phyloP scores from a whole-genome alignment of 2,329 filamentous ascomycete species.

The Apiospora pterosperma region DNA sequence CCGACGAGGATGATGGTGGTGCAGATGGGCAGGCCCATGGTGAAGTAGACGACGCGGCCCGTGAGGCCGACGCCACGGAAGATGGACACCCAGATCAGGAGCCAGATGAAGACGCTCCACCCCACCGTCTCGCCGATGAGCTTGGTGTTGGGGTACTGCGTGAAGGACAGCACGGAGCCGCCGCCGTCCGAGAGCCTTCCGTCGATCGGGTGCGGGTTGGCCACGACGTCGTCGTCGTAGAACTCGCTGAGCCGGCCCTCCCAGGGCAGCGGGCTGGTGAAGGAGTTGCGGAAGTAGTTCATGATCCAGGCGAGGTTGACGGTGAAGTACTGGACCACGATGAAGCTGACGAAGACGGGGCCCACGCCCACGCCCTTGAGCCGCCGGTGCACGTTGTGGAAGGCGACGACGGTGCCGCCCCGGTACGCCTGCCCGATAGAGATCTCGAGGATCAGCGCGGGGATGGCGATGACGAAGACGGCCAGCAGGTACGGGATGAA shows the following conservation, averaged over 20 bases:
- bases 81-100: conserved; percentile 57
- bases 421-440: conserved; percentile 68
- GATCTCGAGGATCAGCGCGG: conserved; percentile 53
- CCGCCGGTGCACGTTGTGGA: conserved; percentile 48
- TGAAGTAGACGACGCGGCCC: conserved; percentile 57
- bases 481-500: conserved; percentile 56
- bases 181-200: conserved; percentile 36
- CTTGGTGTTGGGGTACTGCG: conserved; percentile 40
- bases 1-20: conserved; percentile 55
- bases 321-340: conserved; percentile 56
- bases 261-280: conserved; percentile 54
- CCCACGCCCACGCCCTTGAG: conserved; percentile 52
- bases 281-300: conserved; percentile 55
- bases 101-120: conserved; percentile 57
- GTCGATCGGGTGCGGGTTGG: conserved; percentile 39
- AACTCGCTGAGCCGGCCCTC: conserved; percentile 47
- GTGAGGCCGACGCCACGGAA: conserved; percentile 56
- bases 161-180: conserved; percentile 37
- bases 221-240: conserved; percentile 46
- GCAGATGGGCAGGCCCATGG: conserved; percentile 57
- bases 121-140: conserved; percentile 55
- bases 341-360: conserved; percentile 48
- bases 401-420: conserved; percentile 52
- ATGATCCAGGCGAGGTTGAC: conserved; percentile 58
- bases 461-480: conserved; percentile 53